A percentile compares a stretch with the other conserved stretches of the same genome.
These are phyloP conservation scores for Monosporascus sp. DNA, from an alignment of 2,329 filamentous ascomycete species.

Conservation along the genomic window DNA sequence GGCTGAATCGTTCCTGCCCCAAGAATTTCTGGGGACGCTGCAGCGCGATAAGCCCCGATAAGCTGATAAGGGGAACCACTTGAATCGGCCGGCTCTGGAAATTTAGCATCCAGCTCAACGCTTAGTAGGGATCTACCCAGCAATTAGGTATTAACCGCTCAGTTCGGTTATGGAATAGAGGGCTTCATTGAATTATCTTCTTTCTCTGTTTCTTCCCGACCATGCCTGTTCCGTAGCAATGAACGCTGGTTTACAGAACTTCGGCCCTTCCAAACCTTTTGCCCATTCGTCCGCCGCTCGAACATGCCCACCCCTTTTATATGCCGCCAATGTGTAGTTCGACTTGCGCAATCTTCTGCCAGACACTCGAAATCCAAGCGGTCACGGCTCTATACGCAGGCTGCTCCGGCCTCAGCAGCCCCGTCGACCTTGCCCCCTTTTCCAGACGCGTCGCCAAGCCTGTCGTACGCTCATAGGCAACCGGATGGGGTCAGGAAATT, in stretches of 20 bases:
- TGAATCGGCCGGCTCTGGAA: not conserved
- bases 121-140: too few relatives aligned
- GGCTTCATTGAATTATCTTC: too few relatives aligned
- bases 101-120: not conserved
- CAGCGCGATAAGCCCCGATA: not conserved
- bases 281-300: not conserved
- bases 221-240: not conserved
- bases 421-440: conserved; percentile 4
- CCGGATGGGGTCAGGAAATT: not conserved
- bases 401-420: not conserved
- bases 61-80: not conserved
- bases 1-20: not conserved
- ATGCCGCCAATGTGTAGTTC: conserved; percentile 24
- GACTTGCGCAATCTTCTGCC: conserved; percentile 10
- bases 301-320: conserved; percentile 23
- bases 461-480: not conserved
- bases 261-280: not conserved
- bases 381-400: conserved; percentile 11
- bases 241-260: not conserved
- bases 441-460: conserved; percentile 1
- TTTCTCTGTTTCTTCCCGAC: too few relatives aligned
- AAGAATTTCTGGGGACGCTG: not conserved
- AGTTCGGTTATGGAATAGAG: too few relatives aligned
- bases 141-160: too few relatives aligned
- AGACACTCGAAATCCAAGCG: conserved; percentile 1